phyloP scores from a whole-genome alignment of 164 flowering plant genomes.

The Piper betle region DNA sequence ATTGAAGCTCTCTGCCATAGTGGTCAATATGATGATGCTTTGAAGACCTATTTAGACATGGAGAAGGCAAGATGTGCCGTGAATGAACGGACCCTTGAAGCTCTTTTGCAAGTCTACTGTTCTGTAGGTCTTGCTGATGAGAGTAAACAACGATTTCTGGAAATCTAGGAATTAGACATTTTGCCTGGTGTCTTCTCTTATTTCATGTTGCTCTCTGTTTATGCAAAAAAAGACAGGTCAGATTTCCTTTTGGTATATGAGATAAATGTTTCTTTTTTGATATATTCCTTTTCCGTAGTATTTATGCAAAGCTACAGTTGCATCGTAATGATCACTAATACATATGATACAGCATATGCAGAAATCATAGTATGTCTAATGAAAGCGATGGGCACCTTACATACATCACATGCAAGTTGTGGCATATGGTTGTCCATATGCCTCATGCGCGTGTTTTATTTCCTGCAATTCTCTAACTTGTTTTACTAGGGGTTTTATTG shows the following conservation, averaged over 20 bases:
- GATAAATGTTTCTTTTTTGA: no score
- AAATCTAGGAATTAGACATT: slow-evolving; percentile 61
- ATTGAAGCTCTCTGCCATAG: slow-evolving; percentile 85
- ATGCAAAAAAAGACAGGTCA: slow-evolving; percentile 73
- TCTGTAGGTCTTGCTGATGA: slow-evolving; percentile 81
- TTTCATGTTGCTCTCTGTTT: slow-evolving; percentile 83
- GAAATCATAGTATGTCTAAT: no score
- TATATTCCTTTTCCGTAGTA: no score
- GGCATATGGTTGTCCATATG: no score
- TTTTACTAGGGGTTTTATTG: no score
- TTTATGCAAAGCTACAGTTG: no score
- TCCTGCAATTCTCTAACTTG: no score
- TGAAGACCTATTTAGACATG: slow-evolving; percentile 77
- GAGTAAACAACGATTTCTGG: slow-evolving; percentile 69
- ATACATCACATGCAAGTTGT: no score
- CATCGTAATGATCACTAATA: no score
- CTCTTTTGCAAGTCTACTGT: slow-evolving; percentile 81
- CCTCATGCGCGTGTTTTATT: no score
- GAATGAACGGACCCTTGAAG: slow-evolving; percentile 87
- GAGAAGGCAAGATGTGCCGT: slow-evolving; percentile 65
- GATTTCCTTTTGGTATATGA: slow-evolving; percentile 3
- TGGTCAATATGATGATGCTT: slow-evolving; percentile 77
- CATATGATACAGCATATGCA: no score
- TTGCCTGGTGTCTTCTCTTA: slow-evolving; percentile 78
- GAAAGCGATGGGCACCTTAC: no score